Base-by-base conservation (phyloP, 2,329 filamentous ascomycete species). In the Aspergillus sp. region DNA sequence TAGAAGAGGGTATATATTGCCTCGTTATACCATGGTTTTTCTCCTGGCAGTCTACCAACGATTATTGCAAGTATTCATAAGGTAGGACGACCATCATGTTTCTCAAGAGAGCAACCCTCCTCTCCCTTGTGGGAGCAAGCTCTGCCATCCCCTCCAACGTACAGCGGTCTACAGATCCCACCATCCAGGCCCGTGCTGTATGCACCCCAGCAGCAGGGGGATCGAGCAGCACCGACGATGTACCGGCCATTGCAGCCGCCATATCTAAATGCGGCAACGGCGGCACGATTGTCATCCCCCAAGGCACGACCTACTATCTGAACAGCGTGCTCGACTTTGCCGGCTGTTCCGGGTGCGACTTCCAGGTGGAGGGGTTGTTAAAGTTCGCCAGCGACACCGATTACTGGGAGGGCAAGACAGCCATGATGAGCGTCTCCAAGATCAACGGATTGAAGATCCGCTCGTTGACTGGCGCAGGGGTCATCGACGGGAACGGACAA, bases 401-500 rank as follows among this genome's bases (percentile, higher is more conserved):
- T 30, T 75, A 73, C 52, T 79, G 76, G 77, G 62, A 69, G 20
- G 71, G 71, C 14, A 67, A 69, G 47, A 67, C 58, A 0, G 68
- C 70, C 10, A 74, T 78, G 49, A 70, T 79, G 38, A 60, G 64
- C 40, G 59, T 78, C 8, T 61, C 68, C 11, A 62, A 65, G 9
- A 70, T 77, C 32, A 66, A 60, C 3, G 72, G 68, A 0, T 63
- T 72, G 19, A 74, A 67, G 20, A 68, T 79, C n/a, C 65, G 64
- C 9, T 77, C 73, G 0, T 24, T 72, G 2, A 74, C 68, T 0
- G 73, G 71, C 5, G 61, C 56, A 1, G 76, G 77, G 14, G 57
- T 75, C 0, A 76, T 79, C 41, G 76, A 79, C 57, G 77, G 75
- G 2, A 78, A 76, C 56, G 76, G 76, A 1, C 76, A 79, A 59